Base-by-base conservation (phyloP, 148 eudicot genomes). In the Vaccinium darrowii region DNA sequence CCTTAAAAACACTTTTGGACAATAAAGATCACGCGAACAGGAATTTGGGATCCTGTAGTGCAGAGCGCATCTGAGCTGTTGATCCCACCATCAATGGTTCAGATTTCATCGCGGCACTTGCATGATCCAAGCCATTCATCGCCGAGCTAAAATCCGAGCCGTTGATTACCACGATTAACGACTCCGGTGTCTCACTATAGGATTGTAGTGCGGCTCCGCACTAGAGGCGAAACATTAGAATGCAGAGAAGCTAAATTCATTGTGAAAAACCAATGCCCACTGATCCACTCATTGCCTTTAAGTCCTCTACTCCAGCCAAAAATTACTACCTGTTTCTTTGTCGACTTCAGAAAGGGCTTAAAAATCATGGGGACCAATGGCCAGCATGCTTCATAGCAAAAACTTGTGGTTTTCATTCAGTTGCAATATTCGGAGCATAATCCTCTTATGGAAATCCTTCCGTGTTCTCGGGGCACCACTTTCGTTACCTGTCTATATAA, bases 311-410 rank as follows among this genome's bases (percentile, higher is more conserved):
- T 73, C 77, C 23, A 73, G 77, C 39, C 0, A 73, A 84, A 84
- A 60, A 60, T 77, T 53, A 13, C 39, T 77, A n/a, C 81, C 27
- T 75, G 85, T 62, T 58, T 75, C 63, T 58, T 80, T 57, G 82
- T 57, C 69, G 39, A 14, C 13, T 36, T 33, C 82, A 30, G 11
- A 36, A 14, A 3, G 53, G 77, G n/a, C n/a, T 36, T 18, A 73
- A 73, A 30, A 16, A 39, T 73, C 74, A 30, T 27, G 43, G 74
- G 73, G 74, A 69, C 74, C 74, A 30, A 13, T 3, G 30, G 74
- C 43, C 74, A 69, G 5, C 43, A 27, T 69, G 43, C 74, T 69
- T 69, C 74, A 69, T 30, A 25, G 39, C 18, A 69, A 76, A 76
- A 76, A 25, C 79, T 76, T 76, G 54, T 76, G 79, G 53, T 47